Percentiles rank a stretch among this genome's conserved stretches.
phyloP scores from a whole-genome alignment of 805 yeast genomes.

The Helenozyma rhizophorensis region DNA sequence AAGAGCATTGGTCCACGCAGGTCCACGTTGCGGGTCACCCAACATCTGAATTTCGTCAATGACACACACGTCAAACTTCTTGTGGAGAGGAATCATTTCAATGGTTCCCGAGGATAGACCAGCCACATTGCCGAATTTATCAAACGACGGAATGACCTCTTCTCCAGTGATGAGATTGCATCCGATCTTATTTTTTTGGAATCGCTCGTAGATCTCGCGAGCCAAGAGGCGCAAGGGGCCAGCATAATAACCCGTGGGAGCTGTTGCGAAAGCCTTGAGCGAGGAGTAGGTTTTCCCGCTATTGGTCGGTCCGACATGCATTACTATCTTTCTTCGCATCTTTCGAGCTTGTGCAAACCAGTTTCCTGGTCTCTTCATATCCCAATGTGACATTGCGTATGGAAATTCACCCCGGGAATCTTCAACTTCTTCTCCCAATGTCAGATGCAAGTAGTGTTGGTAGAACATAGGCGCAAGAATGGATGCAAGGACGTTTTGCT shows the following conservation, averaged over 20 bases:
- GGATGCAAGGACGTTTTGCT: conserved; percentile 17
- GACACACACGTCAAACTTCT: conserved; percentile 78
- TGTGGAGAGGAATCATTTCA: conserved; percentile 79
- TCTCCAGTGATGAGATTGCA: conserved; percentile 96
- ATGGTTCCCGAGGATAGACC: conserved; percentile 82
- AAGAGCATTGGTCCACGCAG: conserved; percentile 92
- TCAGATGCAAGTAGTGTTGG: conserved; percentile 16
- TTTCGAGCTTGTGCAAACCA: conserved; percentile 87
- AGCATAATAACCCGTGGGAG: conserved; percentile 82
- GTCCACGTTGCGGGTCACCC: conserved; percentile 72
- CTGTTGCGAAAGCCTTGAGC: conserved; percentile 56
- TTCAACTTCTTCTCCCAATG: no score
- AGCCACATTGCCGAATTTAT: conserved; percentile 68
- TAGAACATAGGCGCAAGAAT: conserved; percentile 23
- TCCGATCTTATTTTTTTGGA: conserved; percentile 57
- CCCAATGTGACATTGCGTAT: conserved; percentile 8
- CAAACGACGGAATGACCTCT: conserved; percentile 71
- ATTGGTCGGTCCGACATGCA: conserved; percentile 98
- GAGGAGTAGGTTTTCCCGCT: conserved; percentile 93
- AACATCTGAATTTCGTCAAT: conserved; percentile 97
- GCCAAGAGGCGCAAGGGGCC: conserved; percentile 92
- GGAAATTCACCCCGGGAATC: no score
- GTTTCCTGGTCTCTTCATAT: conserved; percentile 31
- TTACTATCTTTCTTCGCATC: conserved; percentile 69
- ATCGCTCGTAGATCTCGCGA: conserved; percentile 83